Percentiles rank a stretch among this genome's conserved stretches.
Evolutionary conservation across 1,284 basidiomycete genomes (phyloP).

Genomic region (Flammula alnicola): DNA sequence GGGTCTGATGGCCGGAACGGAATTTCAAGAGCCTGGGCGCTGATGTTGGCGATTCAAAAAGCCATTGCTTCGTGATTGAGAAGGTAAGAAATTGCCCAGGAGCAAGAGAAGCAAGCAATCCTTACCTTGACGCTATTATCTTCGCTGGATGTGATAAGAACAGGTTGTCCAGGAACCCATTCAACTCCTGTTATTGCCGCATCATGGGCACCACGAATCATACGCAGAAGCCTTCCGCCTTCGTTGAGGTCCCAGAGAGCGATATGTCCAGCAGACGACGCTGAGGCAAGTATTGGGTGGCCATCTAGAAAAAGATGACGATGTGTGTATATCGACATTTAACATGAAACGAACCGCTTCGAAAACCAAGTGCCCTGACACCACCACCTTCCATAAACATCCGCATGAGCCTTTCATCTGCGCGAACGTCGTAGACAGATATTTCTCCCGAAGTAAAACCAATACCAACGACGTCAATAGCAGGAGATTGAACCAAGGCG

Average conservation of each 20-base stretch:
- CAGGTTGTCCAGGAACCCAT: slow-evolving; percentile 90
- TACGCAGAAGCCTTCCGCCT: slow-evolving; percentile 81
- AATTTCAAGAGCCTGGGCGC: slow-evolving; percentile 90
- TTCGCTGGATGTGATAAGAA: slow-evolving; percentile 85
- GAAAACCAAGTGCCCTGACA: slow-evolving; percentile 81
- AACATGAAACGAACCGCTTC: slow-evolving; percentile 69
- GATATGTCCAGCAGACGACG: slow-evolving; percentile 85
- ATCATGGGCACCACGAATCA: slow-evolving; percentile 87
- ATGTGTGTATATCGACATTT: too few relatives aligned
- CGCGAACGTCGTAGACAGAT: slow-evolving; percentile 87
- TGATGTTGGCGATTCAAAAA: slow-evolving; percentile 90
- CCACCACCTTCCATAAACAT: slow-evolving; percentile 88
- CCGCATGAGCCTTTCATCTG: slow-evolving; percentile 87
- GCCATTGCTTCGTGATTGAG: slow-evolving; percentile 84
- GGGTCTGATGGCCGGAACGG: slow-evolving; percentile 90
- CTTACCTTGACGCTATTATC: slow-evolving; percentile 92
- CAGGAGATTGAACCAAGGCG: slow-evolving; percentile 87
- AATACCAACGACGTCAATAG: slow-evolving; percentile 93
- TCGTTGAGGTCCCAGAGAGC: slow-evolving; percentile 91
- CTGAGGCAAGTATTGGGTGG: slow-evolving; percentile 85
- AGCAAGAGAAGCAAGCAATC: neutral
- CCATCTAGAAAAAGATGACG: slow-evolving; percentile 74
- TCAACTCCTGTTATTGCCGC: slow-evolving; percentile 79
- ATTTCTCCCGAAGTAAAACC: slow-evolving; percentile 90
- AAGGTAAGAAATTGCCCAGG: slow-evolving; percentile 3